Evolutionary conservation across 2,329 filamentous ascomycete genomes (phyloP).

Genomic region (Fusarium buxicola): DNA sequence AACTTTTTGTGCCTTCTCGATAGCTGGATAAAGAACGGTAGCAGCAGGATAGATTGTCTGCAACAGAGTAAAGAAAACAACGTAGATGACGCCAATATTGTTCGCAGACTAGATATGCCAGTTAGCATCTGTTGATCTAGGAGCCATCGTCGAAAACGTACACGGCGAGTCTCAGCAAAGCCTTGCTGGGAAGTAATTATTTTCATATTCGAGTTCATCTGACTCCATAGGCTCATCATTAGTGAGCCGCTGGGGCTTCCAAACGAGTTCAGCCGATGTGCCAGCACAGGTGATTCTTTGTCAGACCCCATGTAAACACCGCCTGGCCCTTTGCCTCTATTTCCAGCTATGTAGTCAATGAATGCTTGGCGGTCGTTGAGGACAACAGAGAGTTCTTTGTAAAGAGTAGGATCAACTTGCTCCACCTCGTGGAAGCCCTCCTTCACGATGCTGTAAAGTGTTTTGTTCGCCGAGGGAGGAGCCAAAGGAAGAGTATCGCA

Average conservation of each 20-base stretch:
- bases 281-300: constrained; percentile 24
- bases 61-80: constrained; percentile 76
- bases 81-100: constrained; percentile 72
- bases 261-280: constrained; percentile 12
- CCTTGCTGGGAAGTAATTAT: constrained; percentile 69
- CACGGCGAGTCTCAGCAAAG: constrained; percentile 65
- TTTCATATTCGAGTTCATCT: constrained; percentile 43
- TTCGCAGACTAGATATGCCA: background rate
- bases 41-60: constrained; percentile 75
- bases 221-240: constrained; percentile 37
- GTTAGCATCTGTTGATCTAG: background rate
- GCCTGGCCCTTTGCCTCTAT: constrained; percentile 4
- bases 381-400: constrained; percentile 17
- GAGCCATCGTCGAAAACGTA: constrained; percentile 28
- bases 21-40: constrained; percentile 81
- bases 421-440: constrained; percentile 19
- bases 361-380: constrained; percentile 11
- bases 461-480: constrained; percentile 49
- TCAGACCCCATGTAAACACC: constrained; percentile 27
- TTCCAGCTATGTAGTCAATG: constrained; percentile 15
- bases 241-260: constrained; percentile 8
- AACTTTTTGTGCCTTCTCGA: constrained; percentile 80
- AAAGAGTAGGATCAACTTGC: constrained; percentile 2
- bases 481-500: constrained; percentile 26
- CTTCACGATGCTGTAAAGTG: constrained; percentile 25